Base-by-base conservation (phyloP, 768 basidiomycete genomes). In the Holtermanniella nyarrowii region DNA sequence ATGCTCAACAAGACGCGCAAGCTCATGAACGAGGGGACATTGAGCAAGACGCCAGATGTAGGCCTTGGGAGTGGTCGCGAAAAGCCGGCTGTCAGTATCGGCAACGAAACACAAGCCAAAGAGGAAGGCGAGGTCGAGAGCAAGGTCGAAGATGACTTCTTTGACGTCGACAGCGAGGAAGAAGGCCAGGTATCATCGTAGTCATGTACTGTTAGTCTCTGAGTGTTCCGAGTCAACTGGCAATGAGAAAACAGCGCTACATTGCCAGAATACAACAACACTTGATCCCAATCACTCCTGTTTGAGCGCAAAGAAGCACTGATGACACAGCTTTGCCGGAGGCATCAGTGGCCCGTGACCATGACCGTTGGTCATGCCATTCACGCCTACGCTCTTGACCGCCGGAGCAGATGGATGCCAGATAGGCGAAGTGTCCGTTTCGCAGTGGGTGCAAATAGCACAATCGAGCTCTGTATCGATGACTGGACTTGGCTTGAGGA, bases 401-500 rank as follows among this genome's bases (percentile, higher is more conserved):
- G 49, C 25, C 14, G 5, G 45, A 20, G 21, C 31, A 5, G 52
- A 45, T 2, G 46, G 31, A 53, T 69, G 57, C 67, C 67, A 69
- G 5, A 54, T 24, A 1, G 67, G 67, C 14, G 62, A 64, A 10
- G 66, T 62, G 42, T 66, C 65, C n/a, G 62, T 48, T 14, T 46
- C 43, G 43, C 67, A 69, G 20, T 56, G 22, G 5, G 23, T 48
- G 50, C 67, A 69, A 24, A 10, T 37, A 16, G n/a, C 10, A 14
- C 5, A 7, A n/a, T 7, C 14, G 16, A 13, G n/a, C n/a, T 27
- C n/a, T 18, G n/a, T 49, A 21, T 4, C 47, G 37, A 20, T 20
- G 21, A 22, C 40, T 20, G 7, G 43, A 24, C 5, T 51, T 5
- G 42, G 11, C 11, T 55, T 48, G 26, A 89, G 74, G 43, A 87